Percentiles rank a stretch among this genome's conserved stretches.
These are phyloP conservation scores for Triticum urartu DNA, from an alignment of 176 grass and related monocot species.

Conservation along the genomic window DNA sequence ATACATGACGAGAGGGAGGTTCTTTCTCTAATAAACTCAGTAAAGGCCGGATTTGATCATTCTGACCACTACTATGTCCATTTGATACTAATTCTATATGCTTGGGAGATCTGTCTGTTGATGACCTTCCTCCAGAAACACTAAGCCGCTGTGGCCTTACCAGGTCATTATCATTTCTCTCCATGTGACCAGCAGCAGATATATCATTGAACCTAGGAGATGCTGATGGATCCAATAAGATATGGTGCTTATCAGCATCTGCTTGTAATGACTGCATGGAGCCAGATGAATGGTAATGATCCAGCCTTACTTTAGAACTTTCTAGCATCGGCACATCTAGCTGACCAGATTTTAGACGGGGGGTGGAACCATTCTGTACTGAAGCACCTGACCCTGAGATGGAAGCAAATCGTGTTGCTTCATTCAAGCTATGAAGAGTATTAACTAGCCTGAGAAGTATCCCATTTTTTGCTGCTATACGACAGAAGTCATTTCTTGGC, in stretches of 20 bases:
- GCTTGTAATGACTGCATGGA: slow-evolving; percentile 54
- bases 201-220: slow-evolving; percentile 65
- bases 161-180: slow-evolving; percentile 53
- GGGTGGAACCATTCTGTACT: slow-evolving; percentile 73
- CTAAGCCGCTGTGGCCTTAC: slow-evolving; percentile 54
- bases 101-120: slow-evolving; percentile 81
- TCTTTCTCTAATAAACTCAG: slow-evolving; percentile 96
- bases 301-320: slow-evolving; percentile 47
- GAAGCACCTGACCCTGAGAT: slow-evolving; percentile 68
- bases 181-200: slow-evolving; percentile 48
- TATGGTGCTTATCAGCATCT: slow-evolving; percentile 58
- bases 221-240: slow-evolving; percentile 51
- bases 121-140: slow-evolving; percentile 70
- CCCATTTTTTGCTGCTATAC: slow-evolving; percentile 95
- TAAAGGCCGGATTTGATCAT: slow-evolving; percentile 84
- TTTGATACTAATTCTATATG: slow-evolving; percentile 76
- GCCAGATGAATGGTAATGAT: slow-evolving; percentile 58
- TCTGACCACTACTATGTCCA: slow-evolving; percentile 51
- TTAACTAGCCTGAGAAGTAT: slow-evolving; percentile 85
- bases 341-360: slow-evolving; percentile 69
- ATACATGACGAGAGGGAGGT: slow-evolving; percentile 89
- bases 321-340: slow-evolving; percentile 59
- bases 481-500: slow-evolving; percentile 87
- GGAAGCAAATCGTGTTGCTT: slow-evolving; percentile 82
- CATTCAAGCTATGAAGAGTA: slow-evolving; percentile 96